Conservation (phyloP, 441 rosid genomes). For the Lepidium campestre region DNA sequence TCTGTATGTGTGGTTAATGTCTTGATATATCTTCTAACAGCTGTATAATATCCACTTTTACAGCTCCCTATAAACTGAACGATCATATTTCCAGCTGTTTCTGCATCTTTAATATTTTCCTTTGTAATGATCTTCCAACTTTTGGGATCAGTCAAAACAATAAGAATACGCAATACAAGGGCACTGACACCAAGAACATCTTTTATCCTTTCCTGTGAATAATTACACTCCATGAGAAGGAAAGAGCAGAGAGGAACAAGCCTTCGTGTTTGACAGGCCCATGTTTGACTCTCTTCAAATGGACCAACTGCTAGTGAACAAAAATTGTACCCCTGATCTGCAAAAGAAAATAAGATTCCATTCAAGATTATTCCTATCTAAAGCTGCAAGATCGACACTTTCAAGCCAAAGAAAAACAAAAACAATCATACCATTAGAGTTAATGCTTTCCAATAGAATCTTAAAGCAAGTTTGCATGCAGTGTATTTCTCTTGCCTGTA, state of each 20-base stretch:
- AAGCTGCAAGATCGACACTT: not conserved
- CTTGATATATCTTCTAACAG: slow-evolving; percentile 61
- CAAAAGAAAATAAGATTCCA: slow-evolving; percentile 16
- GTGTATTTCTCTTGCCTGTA: slow-evolving; percentile 39
- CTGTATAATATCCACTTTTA: slow-evolving; percentile 62
- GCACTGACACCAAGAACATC: slow-evolving; percentile 52
- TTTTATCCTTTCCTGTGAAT: slow-evolving; percentile 33
- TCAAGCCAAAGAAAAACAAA: slow-evolving; percentile 2
- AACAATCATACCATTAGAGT: slow-evolving; percentile 57
- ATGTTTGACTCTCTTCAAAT: slow-evolving; percentile 62
- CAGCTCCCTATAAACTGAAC: slow-evolving; percentile 62
- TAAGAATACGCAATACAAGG: slow-evolving; percentile 61
- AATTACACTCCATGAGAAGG: slow-evolving; percentile 52
- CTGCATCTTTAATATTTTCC: slow-evolving; percentile 41
- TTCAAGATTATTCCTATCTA: not conserved
- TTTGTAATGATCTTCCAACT: slow-evolving; percentile 55
- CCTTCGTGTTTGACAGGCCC: slow-evolving; percentile 66
- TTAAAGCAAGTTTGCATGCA: slow-evolving; percentile 68
- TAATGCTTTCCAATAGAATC: slow-evolving; percentile 68
- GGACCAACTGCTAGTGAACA: slow-evolving; percentile 60
- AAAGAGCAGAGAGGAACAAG: slow-evolving; percentile 65
- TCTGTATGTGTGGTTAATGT: slow-evolving; percentile 49
- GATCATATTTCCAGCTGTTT: slow-evolving; percentile 50
- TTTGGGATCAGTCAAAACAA: slow-evolving; percentile 70
- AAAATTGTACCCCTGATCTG: slow-evolving; percentile 71